phyloP scores from a whole-genome alignment of 768 basidiomycete genomes.

The Boletus sp. region DNA sequence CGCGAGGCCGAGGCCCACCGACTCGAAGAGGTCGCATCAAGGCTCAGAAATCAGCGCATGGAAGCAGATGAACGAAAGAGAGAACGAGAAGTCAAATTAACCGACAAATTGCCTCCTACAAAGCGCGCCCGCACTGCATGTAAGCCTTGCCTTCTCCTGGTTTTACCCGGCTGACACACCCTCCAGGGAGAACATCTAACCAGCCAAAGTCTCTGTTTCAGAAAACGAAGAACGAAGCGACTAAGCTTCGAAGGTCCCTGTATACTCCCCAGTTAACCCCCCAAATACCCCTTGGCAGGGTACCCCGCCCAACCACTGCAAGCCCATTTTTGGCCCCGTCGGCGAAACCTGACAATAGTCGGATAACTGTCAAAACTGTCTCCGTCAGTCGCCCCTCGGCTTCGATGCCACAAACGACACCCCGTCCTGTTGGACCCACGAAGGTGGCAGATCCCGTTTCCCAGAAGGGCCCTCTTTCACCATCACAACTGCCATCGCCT shows the following conservation, averaged over 20 bases:
- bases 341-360: conserved; percentile 29
- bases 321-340: conserved; percentile 36
- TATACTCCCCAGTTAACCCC: conserved; percentile 52
- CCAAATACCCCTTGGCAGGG: conserved; percentile 47
- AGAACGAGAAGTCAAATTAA: conserved; percentile 72
- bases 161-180: conserved; percentile 12
- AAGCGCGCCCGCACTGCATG: conserved; percentile 62
- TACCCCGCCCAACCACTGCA: conserved; percentile 35
- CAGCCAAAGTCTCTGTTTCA: conserved; percentile 71
- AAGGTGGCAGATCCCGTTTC: conserved; percentile 7
- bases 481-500: conserved; percentile 11
- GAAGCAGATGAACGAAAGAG: conserved; percentile 74
- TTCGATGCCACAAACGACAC: conserved; percentile 8
- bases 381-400: conserved; percentile 35
- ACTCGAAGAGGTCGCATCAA: conserved; percentile 58
- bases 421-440: conserved; percentile 33
- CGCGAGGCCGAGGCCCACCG: conserved; percentile 58
- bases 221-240: conserved; percentile 70
- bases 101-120: conserved; percentile 61
- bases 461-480: conserved; percentile 30
- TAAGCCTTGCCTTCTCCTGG: conserved; percentile 32
- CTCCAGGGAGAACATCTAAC: conserved; percentile 36
- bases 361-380: conserved; percentile 53
- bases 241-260: conserved; percentile 60
- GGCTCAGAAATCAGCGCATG: conserved; percentile 61